Base-by-base conservation (phyloP, 331 rosid genomes). In the Pyracantha coccinea region DNA sequence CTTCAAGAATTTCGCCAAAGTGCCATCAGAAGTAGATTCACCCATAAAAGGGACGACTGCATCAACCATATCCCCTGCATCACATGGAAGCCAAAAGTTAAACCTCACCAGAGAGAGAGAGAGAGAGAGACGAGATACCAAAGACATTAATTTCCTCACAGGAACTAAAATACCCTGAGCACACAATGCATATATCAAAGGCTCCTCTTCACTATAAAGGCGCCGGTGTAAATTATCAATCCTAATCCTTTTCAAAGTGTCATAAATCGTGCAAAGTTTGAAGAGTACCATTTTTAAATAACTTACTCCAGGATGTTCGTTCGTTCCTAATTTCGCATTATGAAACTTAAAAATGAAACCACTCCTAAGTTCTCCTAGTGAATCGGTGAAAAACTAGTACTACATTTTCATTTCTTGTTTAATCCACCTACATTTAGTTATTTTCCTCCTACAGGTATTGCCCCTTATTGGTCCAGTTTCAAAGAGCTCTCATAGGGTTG, bases 31-130 rank as follows among this genome's bases (percentile, higher is more conserved):
- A 27, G 90, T 90, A 77, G 97, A 92, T 81, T 92, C 97, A 70
- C 93, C 97, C 83, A 92, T 73, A 4, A 88, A 87, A 78, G 97
- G 97, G 81, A 92, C 96, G 38, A 92, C 87, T 33, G 89, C 96
- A 35, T 92, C 93, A 82, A 92, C 80, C 59, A 75, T 77, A 77
- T 90, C 96, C 33, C 90, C 97, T 90, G 66, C 66, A 80, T 67
- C 71, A 80, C 83, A 85, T n/a, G 82, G 28, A 1, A 79, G 69
- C 72, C 41, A 32, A 12, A 66, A 77, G 78, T 83, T 35, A 75
- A 78, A 69, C 58, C 75, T 64, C 73, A 59, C 4, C 45, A 24
- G 9, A 55, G 61, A 23, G 25, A 69, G 64, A 74, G 53, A 15
- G 15, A 64, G 23, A 64, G 19, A 11, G 77, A 77, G 38, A 4